Base-by-base conservation (phyloP, 257 asterid species). In the Solanum sitiens region DNA sequence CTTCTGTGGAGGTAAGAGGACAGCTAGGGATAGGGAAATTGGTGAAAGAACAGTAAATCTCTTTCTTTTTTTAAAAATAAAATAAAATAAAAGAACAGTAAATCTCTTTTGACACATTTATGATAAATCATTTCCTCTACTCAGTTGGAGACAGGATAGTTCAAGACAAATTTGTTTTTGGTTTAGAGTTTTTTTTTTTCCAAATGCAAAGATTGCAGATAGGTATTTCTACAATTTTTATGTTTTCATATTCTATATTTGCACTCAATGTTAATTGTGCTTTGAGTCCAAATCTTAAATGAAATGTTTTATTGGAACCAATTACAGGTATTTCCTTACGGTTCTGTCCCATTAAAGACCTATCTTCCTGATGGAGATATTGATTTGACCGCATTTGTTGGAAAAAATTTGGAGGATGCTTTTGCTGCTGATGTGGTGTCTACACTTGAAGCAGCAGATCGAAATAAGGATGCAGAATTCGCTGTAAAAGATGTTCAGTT, bases 361-460 rank as follows among this genome's bases (percentile, higher is more conserved):
- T 97, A 94, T 91, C 98, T 97, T 83, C 99, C 99, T 3, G 99
- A 96, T 89, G 99, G 99, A 89, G 99, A 97, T 89, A 96, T 97
- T 83, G 99, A 97, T 88, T 91, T 97, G 89, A 96, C 99, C 79
- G 93, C 93, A 75, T 94, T 97, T 87, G 94, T 95, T 85, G 94
- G 94, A 84, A 87, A 90, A 84, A 89, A 88, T 86, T 65, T 87
- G 13, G 99, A 96, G 92, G 98, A 95, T 65, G 83, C 82, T 44
- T 88, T 95, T 89, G 97, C 89, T 10, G 87, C 92, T 59, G 94
- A 93, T 73, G 90, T 95, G 90, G 92, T 89, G 87, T 86, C 93
- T 83, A 87, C 94, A 61, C 96, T 97, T 72, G 93, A 94, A 90
- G 94, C 93, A 87, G 98, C 94, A 88, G 96, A 90, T 71, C 92